These are phyloP conservation scores for Penicillium sp. DNA, from an alignment of 2,329 filamentous ascomycete genomes.

Conservation along the genomic window DNA sequence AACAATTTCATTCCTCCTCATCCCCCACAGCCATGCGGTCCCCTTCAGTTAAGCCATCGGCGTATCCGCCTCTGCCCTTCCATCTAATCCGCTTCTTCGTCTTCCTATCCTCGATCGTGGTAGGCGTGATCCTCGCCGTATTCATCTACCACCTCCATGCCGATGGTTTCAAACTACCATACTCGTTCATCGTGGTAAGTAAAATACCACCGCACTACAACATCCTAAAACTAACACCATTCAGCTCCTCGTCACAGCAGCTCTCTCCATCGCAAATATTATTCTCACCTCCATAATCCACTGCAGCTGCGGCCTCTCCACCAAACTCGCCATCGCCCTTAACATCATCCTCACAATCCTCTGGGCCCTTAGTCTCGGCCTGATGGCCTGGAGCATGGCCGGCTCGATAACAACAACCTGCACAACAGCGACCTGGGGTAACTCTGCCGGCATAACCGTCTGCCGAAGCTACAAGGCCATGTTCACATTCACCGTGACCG, in stretches of 20 bases:
- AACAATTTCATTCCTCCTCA: slow-evolving; percentile 1
- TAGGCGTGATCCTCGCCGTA: slow-evolving; percentile 55
- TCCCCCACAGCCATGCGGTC: slow-evolving; percentile 29
- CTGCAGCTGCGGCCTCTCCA: slow-evolving; percentile 54
- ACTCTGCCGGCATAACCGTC: slow-evolving; percentile 55
- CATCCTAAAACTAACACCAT: slow-evolving; percentile 1
- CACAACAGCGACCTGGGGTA: slow-evolving; percentile 54
- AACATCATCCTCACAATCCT: slow-evolving; percentile 53
- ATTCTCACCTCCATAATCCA: slow-evolving; percentile 53
- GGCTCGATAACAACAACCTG: slow-evolving; percentile 56
- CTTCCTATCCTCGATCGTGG: slow-evolving; percentile 56
- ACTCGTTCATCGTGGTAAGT: slow-evolving; percentile 61
- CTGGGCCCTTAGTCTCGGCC: slow-evolving; percentile 54
- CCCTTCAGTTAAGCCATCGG: slow-evolving; percentile 38
- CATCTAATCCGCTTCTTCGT: slow-evolving; percentile 39
- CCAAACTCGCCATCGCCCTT: slow-evolving; percentile 51
- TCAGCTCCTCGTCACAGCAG: slow-evolving; percentile 54
- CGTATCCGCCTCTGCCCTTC: slow-evolving; percentile 43
- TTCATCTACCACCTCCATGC: slow-evolving; percentile 57
- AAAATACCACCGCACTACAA: background rate
- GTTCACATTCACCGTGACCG: slow-evolving; percentile 57
- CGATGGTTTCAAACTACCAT: slow-evolving; percentile 56
- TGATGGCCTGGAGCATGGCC: slow-evolving; percentile 57
- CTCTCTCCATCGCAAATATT: slow-evolving; percentile 54
- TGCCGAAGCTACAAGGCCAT: slow-evolving; percentile 62